phyloP scores from a whole-genome alignment of 1,284 basidiomycete genomes.

The Trametes hirsuta region DNA sequence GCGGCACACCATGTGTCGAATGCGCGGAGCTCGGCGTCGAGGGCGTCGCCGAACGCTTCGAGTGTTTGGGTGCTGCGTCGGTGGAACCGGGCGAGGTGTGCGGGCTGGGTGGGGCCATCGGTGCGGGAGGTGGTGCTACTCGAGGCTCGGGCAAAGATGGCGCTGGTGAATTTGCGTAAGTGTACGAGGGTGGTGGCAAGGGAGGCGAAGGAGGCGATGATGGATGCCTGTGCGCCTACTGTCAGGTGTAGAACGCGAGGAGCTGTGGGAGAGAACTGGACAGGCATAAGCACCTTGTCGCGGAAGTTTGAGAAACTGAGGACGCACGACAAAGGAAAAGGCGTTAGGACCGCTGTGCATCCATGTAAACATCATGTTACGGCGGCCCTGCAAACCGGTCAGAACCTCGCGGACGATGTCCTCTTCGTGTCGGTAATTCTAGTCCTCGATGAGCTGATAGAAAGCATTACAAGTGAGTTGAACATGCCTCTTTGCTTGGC shows the following conservation, averaged over 20 bases:
- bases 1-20: constrained; percentile 75
- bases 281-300: not conserved
- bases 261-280: constrained; percentile 48
- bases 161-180: constrained; percentile 61
- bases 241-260: constrained; percentile 70
- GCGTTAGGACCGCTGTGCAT: constrained; percentile 32
- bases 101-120: constrained; percentile 7
- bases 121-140: not conserved
- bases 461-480: not conserved
- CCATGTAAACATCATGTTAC: constrained; percentile 60
- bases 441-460: not conserved
- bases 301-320: not conserved
- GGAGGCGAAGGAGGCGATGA: constrained; percentile 57
- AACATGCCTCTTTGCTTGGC: constrained; percentile 37
- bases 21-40: constrained; percentile 57
- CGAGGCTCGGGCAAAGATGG: constrained; percentile 42
- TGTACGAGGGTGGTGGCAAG: constrained; percentile 61
- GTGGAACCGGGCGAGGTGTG: constrained; percentile 18
- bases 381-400: constrained; percentile 70
- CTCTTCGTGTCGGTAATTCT: constrained; percentile 73
- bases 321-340: constrained; percentile 34
- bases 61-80: constrained; percentile 56
- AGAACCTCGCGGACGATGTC: constrained; percentile 76
- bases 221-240: constrained; percentile 60
- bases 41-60: constrained; percentile 81